Base-by-base conservation (phyloP, 331 rosid genomes). In the Cydonia oblonga region DNA sequence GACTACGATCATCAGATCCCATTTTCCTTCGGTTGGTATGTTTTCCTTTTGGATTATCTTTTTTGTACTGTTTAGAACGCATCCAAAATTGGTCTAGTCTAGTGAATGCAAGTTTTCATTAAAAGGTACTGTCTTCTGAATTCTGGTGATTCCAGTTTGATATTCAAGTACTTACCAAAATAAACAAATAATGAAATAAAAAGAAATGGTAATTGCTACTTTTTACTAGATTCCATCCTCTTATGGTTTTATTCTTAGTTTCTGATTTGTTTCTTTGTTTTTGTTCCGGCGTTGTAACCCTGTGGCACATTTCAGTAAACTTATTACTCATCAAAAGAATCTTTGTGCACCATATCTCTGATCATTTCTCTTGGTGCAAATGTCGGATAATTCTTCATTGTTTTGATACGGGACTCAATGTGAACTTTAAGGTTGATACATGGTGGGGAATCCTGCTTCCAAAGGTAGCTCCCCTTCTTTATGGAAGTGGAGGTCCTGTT, bases 371-470 rank as follows among this genome's bases (percentile, higher is more conserved):
- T 59, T 59, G 64, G 33, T 59, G 7, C 4, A 25, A 59, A 59
- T 59, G 33, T 25, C 64, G 14, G n/a, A 25, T 59, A 7, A 6
- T 59, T 59, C 29, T 57, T 59, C 46, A 30, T n/a, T 59, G 64
- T 72, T 75, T 77, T 75, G 63, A 74, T 71, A 44, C 57, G 42
- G 57, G 57, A 49, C 78, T 74, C 56, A 79, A 49, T 58, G 22
- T 78, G 75, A 67, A 40, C 60, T 26, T 15, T 80, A 78, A 93
- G 98, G 98, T 93, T 67, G 95, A 87, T 40, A 82, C 77, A 83
- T 93, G 98, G 98, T 93, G 98, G 98, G 85, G 83, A 64, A 72
- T 60, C 72, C 77, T 93, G 76, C 96, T 93, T 84, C 98, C 96
- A 13, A 89, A 76, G 74, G 70, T 93, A 70, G 82, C 82, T 78